Evolutionary conservation across 306 rosid genomes (phyloP), one percentile per base, ranked within the genome.

Genomic region (Adenanthera pavonina): DNA sequence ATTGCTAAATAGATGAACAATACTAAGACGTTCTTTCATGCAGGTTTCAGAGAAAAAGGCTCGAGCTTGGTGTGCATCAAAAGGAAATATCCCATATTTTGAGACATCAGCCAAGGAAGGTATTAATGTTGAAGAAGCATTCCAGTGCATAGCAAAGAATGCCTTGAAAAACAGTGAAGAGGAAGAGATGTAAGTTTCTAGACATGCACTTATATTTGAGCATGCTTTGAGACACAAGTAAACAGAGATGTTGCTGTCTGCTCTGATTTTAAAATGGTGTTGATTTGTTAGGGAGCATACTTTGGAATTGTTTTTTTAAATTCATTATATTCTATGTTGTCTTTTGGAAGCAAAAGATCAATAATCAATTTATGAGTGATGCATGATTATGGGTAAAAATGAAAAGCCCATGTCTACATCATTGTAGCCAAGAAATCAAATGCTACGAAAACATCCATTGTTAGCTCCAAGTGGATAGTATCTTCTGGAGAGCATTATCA

Each of bases 71-170:
- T 95, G 98, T 91, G 99, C 98, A 78, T 86, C 98, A 3, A 95
- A 95, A 82, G 99, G 98, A 85, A 94, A 95, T 83, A 95, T 93
- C 78, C 99, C 98, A 34, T 95, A 95, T 89, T 95, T 89, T 72
- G 99, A 95, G 92, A 95, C 99, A 16, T 95, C 99, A 84, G 99
- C 97, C 62, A 95, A 95, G 89, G 99, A 93, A 86, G 99, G 99
- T 69, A 41, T 92, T 84, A 95, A 95, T 54, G 98, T 95, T 75
- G 99, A 95, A 87, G 98, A 93, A 83, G 99, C 99, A 78, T 95
- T 95, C 88, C 97, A 95, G 73, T 88, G 92, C 94, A 95, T 95
- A 82, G 97, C 98, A 47, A 93, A 89, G 87, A 80, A 95, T 84
- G 99, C 99, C 72, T 91, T 95, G 78, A 92, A 93, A 86, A 95